Evolutionary conservation across 192 early-diverging fungal species (phyloP).

Genomic region (Coemansia sp.): DNA sequence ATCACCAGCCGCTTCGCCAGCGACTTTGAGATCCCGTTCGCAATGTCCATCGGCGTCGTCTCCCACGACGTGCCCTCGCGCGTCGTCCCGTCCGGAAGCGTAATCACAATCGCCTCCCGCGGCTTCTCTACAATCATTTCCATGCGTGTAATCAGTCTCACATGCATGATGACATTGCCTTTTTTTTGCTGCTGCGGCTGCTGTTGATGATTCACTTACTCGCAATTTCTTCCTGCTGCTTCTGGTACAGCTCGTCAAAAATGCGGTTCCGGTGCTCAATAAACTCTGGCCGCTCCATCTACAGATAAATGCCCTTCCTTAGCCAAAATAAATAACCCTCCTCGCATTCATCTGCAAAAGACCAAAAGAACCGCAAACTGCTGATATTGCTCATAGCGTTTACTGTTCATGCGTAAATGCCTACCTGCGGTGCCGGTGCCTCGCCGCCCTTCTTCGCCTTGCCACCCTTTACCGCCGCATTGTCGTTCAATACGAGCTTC

Average conservation of each 20-base stretch:
- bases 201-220: conserved; percentile 39
- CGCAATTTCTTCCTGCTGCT: conserved; percentile 47
- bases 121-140: conserved; percentile 73
- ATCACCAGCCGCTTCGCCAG: conserved; percentile 88
- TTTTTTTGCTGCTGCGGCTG: no score
- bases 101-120: conserved; percentile 75
- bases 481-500: conserved; percentile 26
- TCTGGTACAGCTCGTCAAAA: conserved; percentile 50
- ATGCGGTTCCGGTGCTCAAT: conserved; percentile 53
- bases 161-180: no score
- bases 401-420: no score
- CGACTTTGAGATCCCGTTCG: conserved; percentile 76
- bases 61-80: conserved; percentile 89
- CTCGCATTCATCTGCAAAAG: no score
- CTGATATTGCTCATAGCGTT: no score
- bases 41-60: conserved; percentile 92
- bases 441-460: conserved; percentile 17
- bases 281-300: conserved; percentile 45
- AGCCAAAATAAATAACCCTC: neutral
- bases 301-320: conserved; percentile 1
- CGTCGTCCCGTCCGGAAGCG: conserved; percentile 81
- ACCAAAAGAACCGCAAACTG: no score
- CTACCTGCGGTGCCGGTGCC: conserved; percentile 23
- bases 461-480: conserved; percentile 19
- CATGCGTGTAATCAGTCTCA: no score